These are phyloP conservation scores for Haematococcus lacustris DNA, from an alignment of 139 green algal species.

Conservation along the genomic window DNA sequence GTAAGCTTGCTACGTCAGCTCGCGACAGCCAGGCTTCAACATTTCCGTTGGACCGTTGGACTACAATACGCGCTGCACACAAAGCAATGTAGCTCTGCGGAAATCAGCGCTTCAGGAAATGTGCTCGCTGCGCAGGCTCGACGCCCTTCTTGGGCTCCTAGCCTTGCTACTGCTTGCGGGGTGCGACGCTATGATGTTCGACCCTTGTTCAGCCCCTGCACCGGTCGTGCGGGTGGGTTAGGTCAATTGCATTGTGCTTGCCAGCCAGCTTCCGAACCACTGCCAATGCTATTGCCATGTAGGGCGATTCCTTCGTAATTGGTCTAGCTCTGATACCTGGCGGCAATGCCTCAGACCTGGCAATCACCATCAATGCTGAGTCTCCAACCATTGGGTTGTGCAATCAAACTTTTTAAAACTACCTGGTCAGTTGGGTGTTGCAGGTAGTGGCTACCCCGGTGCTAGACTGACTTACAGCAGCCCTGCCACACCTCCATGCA, in stretches of 20 bases:
- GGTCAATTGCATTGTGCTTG: background rate
- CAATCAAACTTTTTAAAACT: constrained; percentile 1
- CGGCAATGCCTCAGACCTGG: background rate
- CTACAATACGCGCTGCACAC: too few species aligned
- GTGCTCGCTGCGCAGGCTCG: too few species aligned
- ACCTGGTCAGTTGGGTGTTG: too few species aligned
- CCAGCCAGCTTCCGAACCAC: background rate
- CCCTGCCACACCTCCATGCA: too few species aligned
- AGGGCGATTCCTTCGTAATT: constrained; percentile 13
- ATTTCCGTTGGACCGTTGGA: too few species aligned
- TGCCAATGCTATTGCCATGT: background rate
- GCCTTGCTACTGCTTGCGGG: background rate
- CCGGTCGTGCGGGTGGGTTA: background rate
- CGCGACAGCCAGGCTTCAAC: too few species aligned
- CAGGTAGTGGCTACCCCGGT: too few species aligned
- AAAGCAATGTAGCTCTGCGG: too few species aligned
- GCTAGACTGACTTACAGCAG: too few species aligned
- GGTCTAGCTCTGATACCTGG: constrained; percentile 9
- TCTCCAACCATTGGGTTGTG: constrained; percentile 3
- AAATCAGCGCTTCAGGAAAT: too few species aligned
- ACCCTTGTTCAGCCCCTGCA: background rate
- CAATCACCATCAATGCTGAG: background rate
- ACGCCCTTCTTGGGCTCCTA: too few species aligned
- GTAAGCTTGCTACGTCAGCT: too few species aligned
- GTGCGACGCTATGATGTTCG: background rate